Evolutionary conservation across 805 yeast species (phyloP).

Genomic region (Citeromyces matritensis): DNA sequence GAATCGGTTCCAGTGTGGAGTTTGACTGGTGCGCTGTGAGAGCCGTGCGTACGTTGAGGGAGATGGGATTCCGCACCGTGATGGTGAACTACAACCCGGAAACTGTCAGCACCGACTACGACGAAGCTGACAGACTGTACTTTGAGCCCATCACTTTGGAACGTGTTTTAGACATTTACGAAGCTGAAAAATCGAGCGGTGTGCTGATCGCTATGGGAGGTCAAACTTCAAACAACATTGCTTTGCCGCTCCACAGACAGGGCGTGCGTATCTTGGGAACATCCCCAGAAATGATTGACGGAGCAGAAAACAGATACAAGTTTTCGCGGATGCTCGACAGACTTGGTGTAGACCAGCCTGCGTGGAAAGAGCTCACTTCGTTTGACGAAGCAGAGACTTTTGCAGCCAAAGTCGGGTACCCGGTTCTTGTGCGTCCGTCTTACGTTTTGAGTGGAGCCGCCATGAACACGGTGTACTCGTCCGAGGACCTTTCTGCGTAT

Average conservation of each 20-base stretch:
- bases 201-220: slow-evolving; percentile 98
- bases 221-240: slow-evolving; percentile 94
- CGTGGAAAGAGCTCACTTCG: slow-evolving; percentile 96
- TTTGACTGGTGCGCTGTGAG: slow-evolving; percentile 99
- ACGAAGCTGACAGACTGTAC: slow-evolving; percentile 93
- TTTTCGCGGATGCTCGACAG: slow-evolving; percentile 94
- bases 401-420: slow-evolving; percentile 83
- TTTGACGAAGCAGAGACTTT: slow-evolving; percentile 84
- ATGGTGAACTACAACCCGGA: slow-evolving; percentile 98
- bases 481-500: slow-evolving; percentile 76
- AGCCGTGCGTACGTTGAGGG: slow-evolving; percentile 86
- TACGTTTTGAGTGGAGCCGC: slow-evolving; percentile 98
- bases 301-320: slow-evolving; percentile 96
- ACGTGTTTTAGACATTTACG: slow-evolving; percentile 89
- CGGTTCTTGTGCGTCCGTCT: slow-evolving; percentile 94
- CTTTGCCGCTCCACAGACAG: slow-evolving; percentile 82
- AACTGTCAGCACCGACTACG: slow-evolving; percentile 97
- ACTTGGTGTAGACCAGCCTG: slow-evolving; percentile 97
- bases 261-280: slow-evolving; percentile 94
- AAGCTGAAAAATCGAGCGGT: slow-evolving; percentile 79
- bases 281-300: slow-evolving; percentile 95
- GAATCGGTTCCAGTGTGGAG: slow-evolving; percentile 98
- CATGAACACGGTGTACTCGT: slow-evolving; percentile 90
- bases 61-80: slow-evolving; percentile 75
- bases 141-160: slow-evolving; percentile 92